Evolutionary conservation across 106 monocot genomes (phyloP), one percentile per base, ranked within the genome.

Genomic region (Agapanthus africanus): DNA sequence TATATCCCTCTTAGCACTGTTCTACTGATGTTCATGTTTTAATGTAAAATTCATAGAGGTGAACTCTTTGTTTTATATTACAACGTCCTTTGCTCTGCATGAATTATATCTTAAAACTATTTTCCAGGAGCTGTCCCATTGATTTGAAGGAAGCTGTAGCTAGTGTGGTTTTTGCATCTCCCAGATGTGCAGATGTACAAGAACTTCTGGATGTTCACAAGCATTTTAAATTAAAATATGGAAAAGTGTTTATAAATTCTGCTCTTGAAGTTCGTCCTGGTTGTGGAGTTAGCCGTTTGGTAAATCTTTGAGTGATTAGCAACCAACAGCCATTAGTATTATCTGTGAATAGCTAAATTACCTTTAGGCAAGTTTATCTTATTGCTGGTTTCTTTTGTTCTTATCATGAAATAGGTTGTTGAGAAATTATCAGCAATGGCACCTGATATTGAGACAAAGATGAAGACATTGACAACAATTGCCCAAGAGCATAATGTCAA

Each of bases 111-210:
- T n/a, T n/a, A n/a, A n/a, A n/a, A n/a, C n/a, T n/a, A n/a, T n/a
- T 10, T 40, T 85, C 7, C 70, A 94, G 97, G 86, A 79, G 28
- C 56, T 97, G 97, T 35, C 97, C 97, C 2, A 77, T 97, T 80
- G 91, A 97, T 77, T 77, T 97, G 51, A 88, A 87, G 77, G 91
- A 92, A 77, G 89, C 97, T 70, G 75, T 97, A 77, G 35, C 86
- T 11, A 85, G 89, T 68, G 63, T 97, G 41, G 79, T 91, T 79
- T 97, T 89, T 87, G 91, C 97, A 72, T 82, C 97, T 16, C 86
- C 86, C 47, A 86, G 97, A 79, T 97, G 91, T 83, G 82, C 88
- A 26, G 99, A 99, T 63, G 44, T 97, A 56, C 78, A 81, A 65
- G 97, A 97, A 82, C 84, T 97, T 28, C 60, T 62, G 67, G 89